phyloP scores from a whole-genome alignment of 1,139 yeast genomes.

The Pichia inconspicua region DNA sequence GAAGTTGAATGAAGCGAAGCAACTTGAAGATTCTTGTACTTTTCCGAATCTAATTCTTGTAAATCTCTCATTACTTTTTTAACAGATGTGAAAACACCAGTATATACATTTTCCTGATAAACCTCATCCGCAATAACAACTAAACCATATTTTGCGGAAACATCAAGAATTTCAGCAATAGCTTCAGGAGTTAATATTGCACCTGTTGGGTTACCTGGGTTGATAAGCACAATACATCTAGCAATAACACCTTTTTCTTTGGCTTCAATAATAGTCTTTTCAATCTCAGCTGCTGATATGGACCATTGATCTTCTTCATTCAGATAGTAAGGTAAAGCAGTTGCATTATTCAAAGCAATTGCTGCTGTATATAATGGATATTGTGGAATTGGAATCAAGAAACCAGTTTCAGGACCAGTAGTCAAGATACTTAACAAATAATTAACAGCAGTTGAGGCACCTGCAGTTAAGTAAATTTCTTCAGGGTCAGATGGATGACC shows the following conservation, averaged over 20 bases:
- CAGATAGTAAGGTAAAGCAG: conserved; percentile 80
- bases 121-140: conserved; percentile 97
- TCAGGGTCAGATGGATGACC: conserved; percentile 57
- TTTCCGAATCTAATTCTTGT: conserved; percentile 42
- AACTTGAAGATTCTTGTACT: conserved; percentile 67
- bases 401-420: conserved; percentile 63
- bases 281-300: conserved; percentile 62
- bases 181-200: conserved; percentile 59
- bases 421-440: conserved; percentile 67
- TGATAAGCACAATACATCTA: conserved; percentile 82
- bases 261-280: conserved; percentile 45
- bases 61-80: conserved; percentile 61
- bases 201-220: conserved; percentile 98
- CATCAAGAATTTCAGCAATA: conserved; percentile 60
- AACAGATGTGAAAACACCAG: conserved; percentile 56
- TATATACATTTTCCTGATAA: conserved; percentile 84
- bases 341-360: conserved; percentile 71
- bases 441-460: conserved; percentile 88
- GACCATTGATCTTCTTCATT: conserved; percentile 82
- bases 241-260: conserved; percentile 51
- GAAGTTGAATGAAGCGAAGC: conserved; percentile 95
- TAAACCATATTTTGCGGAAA: conserved; percentile 78
- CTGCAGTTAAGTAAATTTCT: conserved; percentile 77
- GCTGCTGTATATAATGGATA: conserved; percentile 95
- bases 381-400: conserved; percentile 93